Percentiles rank a stretch among this genome's conserved stretches.
Evolutionary conservation across 2,329 filamentous ascomycete species (phyloP).

Genomic region (Setomelanomma holmii): DNA sequence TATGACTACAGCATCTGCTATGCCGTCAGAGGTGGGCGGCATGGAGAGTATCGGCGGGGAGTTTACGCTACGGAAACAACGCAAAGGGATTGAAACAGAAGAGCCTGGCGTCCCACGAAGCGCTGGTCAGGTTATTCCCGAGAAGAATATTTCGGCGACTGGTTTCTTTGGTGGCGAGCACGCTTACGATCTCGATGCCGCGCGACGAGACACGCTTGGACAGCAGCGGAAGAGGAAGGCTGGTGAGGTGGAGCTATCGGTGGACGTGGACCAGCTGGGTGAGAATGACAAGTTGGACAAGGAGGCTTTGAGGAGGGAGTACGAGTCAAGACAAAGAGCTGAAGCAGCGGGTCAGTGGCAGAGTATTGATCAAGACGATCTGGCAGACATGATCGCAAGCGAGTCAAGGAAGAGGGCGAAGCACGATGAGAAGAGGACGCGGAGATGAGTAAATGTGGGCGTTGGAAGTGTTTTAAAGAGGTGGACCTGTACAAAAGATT

Average conservation of each 20-base stretch:
- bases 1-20: slow-evolving; percentile 74
- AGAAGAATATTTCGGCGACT: slow-evolving; percentile 82
- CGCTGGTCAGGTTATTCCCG: slow-evolving; percentile 88
- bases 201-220: slow-evolving; percentile 68
- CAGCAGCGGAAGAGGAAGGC: slow-evolving; percentile 90
- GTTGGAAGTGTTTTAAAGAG: slow-evolving; percentile 3
- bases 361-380: slow-evolving; percentile 84
- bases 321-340: slow-evolving; percentile 73
- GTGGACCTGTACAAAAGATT: slow-evolving; percentile 32
- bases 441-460: slow-evolving; percentile 47
- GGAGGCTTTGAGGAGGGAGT: slow-evolving; percentile 80
- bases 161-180: slow-evolving; percentile 97
- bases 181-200: slow-evolving; percentile 82
- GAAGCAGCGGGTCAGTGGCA: slow-evolving; percentile 68
- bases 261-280: slow-evolving; percentile 83
- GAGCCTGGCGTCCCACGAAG: slow-evolving; percentile 74
- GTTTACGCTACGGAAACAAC: slow-evolving; percentile 88
- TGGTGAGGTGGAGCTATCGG: slow-evolving; percentile 90
- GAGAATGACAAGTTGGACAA: slow-evolving; percentile 80
- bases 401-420: slow-evolving; percentile 91
- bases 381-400: slow-evolving; percentile 94
- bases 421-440: slow-evolving; percentile 79
- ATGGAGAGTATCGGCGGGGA: slow-evolving; percentile 82
- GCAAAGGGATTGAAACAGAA: slow-evolving; percentile 83
- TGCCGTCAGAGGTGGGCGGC: slow-evolving; percentile 79